Evolutionary conservation across 495 filamentous ascomycete genomes (phyloP), one percentile per base, ranked within the genome.

Genomic region (Neurospora terricola): DNA sequence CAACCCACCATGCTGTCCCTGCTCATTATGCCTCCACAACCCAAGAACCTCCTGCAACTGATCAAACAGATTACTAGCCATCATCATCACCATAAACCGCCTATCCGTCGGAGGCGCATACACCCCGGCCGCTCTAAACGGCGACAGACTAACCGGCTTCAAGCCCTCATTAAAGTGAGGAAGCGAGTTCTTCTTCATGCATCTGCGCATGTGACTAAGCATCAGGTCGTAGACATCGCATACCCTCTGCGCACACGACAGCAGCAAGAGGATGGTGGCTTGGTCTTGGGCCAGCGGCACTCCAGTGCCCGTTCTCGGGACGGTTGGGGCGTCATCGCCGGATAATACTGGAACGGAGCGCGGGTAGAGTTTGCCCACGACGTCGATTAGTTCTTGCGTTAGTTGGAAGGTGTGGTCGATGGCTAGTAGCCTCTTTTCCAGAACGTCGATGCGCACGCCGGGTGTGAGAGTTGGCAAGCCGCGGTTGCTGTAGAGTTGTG

Each of bases 1-100:
- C 16, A 74, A 0, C 45, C 45, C 69, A 12, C 38, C 23, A 36
- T 21, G 8, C 9, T 21, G 42, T 10, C 18, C 42, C 18, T 71
- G 45, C 10, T 9, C 23, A 2, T 12, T 12, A 10, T 71, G 36
- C 38, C 48, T 21, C 43, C 69, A 71, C 1, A 74, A 18, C 11
- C 72, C 70, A 0, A 74, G 8, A 12, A 74, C 38, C 18, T 74
- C 69, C 30, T 74, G 70, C 11, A 74, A 23, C 69, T 74, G 72
- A 23, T 74, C 72, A 42, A 74, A 74, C 70, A 74, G 38, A 36
- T 74, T 70, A 12, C 69, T 42, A 1, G 72, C 72, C 72, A 74
- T 74, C n/a, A 71, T 18, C 30, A 74, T 43, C 18, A 74, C 45
- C 23, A 71, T 74, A 14, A 71, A 30, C 38, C 3, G 69, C 38